Percentiles rank a stretch among this genome's conserved stretches.
Conservation (phyloP, 2,329 filamentous ascomycete genomes). For the Aspergillus ochraceoroseus region DNA sequence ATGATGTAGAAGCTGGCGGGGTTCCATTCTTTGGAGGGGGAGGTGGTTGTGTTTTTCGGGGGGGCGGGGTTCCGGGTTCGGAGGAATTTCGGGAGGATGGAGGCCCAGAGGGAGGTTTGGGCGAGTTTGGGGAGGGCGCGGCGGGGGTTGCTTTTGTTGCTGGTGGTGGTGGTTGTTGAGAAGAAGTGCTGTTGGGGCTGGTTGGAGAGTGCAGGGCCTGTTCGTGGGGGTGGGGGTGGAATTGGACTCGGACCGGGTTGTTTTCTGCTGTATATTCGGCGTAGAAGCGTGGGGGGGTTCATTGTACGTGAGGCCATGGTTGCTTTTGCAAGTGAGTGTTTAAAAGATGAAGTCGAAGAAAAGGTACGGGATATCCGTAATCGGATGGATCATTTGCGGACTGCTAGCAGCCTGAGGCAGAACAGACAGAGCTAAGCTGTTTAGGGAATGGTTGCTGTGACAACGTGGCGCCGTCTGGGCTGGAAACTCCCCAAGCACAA, state of each 20-base stretch:
- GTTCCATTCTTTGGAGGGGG: conserved; percentile 70
- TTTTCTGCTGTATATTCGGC: too few species aligned
- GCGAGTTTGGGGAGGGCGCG: conserved; percentile 17
- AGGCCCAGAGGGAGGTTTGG: conserved; percentile 59
- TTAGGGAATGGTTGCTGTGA: conserved; percentile 28
- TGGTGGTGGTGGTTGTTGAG: conserved; percentile 1
- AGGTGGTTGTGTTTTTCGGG: conserved; percentile 41
- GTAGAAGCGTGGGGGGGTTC: too few species aligned
- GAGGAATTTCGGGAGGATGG: conserved; percentile 22
- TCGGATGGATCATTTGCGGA: not conserved
- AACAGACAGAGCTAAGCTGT: conserved; percentile 11
- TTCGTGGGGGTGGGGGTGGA: conserved; percentile 10
- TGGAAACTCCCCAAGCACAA: not conserved
- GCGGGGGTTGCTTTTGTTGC: conserved; percentile 7
- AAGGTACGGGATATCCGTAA: too few species aligned
- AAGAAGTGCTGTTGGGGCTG: not conserved
- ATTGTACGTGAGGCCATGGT: conserved; percentile 17
- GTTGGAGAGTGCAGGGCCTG: conserved; percentile 3
- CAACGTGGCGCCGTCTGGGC: conserved; percentile 23
- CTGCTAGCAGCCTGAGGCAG: not conserved
- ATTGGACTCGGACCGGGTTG: too few species aligned
- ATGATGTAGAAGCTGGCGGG: conserved; percentile 76
- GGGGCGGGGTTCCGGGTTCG: conserved; percentile 13
- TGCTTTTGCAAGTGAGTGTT: conserved; percentile 5
- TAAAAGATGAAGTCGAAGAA: too few species aligned